These are phyloP conservation scores for Chlorophyllum brunneum DNA, from an alignment of 768 basidiomycete species.

Conservation along the genomic window DNA sequence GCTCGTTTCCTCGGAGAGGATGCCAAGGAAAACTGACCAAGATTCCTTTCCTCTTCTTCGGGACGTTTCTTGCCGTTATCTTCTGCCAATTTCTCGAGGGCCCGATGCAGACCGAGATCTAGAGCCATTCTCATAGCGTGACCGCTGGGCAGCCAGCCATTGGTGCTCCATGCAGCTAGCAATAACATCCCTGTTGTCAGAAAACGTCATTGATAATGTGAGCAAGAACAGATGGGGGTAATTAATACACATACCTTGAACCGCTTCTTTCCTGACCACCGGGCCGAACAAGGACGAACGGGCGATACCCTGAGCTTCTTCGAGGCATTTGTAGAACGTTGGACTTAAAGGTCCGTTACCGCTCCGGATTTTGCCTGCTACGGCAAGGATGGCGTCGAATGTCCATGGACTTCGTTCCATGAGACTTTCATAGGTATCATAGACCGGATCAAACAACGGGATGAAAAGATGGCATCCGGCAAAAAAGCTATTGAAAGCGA, in stretches of 20 bases:
- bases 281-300: conserved; percentile 92
- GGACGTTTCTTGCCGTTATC: conserved; percentile 60
- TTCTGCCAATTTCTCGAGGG: conserved; percentile 87
- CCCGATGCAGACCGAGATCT: conserved; percentile 89
- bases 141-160: conserved; percentile 92
- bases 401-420: conserved; percentile 95
- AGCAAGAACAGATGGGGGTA: conserved; percentile 14
- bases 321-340: conserved; percentile 87
- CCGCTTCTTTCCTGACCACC: conserved; percentile 91
- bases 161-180: conserved; percentile 90
- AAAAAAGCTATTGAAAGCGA: conserved; percentile 71
- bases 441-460: conserved; percentile 87
- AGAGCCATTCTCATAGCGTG: conserved; percentile 97
- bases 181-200: conserved; percentile 77
- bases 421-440: conserved; percentile 90
- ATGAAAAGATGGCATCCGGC: conserved; percentile 96
- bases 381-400: conserved; percentile 89
- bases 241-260: conserved; percentile 60
- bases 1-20: background rate
- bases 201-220: conserved; percentile 15
- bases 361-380: conserved; percentile 88
- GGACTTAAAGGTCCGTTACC: conserved; percentile 82
- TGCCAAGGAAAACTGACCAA: conserved; percentile 46
- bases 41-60: conserved; percentile 83
- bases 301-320: conserved; percentile 95